These are phyloP conservation scores for Bassia scoparia DNA, from an alignment of 148 eudicot species.

Conservation along the genomic window DNA sequence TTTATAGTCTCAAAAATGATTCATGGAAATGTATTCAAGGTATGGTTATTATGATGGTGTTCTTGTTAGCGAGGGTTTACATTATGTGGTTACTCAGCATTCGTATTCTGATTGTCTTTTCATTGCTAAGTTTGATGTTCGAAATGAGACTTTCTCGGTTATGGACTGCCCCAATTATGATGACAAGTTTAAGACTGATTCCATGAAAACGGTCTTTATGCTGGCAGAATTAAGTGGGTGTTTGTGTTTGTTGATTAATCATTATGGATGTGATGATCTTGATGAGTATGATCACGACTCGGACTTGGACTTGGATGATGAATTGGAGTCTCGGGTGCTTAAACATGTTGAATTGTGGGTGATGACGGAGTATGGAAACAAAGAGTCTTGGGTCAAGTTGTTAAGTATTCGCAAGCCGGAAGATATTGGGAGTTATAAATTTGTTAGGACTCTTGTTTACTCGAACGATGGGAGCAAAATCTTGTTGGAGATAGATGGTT, in stretches of 20 bases:
- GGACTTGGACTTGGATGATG: too few relatives aligned
- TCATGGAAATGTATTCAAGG: neutral
- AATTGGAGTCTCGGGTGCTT: neutral
- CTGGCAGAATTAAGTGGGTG: conserved; percentile 3
- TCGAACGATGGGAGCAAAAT: conserved; percentile 7
- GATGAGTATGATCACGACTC: too few relatives aligned
- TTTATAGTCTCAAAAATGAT: neutral
- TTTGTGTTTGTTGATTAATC: neutral
- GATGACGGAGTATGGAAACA: conserved; percentile 2
- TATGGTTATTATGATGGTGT: neutral
- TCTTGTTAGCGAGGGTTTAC: neutral
- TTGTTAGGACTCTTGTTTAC: neutral
- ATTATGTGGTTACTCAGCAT: too few relatives aligned
- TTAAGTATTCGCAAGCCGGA: neutral
- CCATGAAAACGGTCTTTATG: too few relatives aligned
- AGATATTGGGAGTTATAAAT: neutral
- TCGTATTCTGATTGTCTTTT: too few relatives aligned
- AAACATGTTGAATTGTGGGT: conserved; percentile 2
- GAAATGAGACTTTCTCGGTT: neutral
- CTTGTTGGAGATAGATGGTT: neutral
- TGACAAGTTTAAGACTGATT: neutral
- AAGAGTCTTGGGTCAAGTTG: conserved; percentile 11
- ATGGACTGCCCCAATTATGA: neutral
- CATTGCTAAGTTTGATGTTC: conserved; percentile 11
- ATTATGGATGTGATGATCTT: too few relatives aligned